Percentiles rank a stretch among this genome's conserved stretches.
phyloP scores from a whole-genome alignment of 495 filamentous ascomycete genomes.

The Penicillium silybi region DNA sequence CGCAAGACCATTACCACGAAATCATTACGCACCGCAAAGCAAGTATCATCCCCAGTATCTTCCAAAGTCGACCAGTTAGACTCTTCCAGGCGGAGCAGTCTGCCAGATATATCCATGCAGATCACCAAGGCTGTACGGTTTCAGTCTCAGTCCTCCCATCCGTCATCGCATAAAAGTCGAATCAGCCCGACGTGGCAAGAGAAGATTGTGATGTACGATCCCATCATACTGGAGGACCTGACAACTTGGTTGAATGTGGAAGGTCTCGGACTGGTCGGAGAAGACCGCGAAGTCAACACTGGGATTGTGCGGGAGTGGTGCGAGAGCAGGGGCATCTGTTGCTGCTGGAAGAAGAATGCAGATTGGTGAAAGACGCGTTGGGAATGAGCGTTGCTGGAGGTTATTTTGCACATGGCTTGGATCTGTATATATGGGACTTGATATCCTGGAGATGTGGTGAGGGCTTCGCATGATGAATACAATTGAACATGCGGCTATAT shows the following conservation, averaged over 20 bases:
- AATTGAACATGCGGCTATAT: not conserved
- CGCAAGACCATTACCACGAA: slow-evolving; percentile 11
- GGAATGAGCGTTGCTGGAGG: not conserved
- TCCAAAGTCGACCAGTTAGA: not conserved
- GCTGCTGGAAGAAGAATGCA: slow-evolving; percentile 40
- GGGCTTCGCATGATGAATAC: not conserved
- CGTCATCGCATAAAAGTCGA: slow-evolving; percentile 4
- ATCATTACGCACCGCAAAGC: not conserved
- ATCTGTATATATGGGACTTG: not conserved
- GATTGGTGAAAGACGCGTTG: slow-evolving; percentile 11
- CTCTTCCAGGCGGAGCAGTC: slow-evolving; percentile 3
- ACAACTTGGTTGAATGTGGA: slow-evolving; percentile 77
- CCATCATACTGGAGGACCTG: slow-evolving; percentile 84
- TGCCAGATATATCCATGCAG: slow-evolving; percentile 48
- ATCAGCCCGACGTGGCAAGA: slow-evolving; percentile 67
- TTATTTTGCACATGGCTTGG: not conserved
- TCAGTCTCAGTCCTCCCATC: slow-evolving; percentile 39
- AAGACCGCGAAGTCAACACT: slow-evolving; percentile 60
- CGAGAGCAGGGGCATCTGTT: slow-evolving; percentile 75
- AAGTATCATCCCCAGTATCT: not conserved
- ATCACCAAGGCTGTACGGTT: slow-evolving; percentile 61
- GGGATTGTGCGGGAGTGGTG: slow-evolving; percentile 78
- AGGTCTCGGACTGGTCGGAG: slow-evolving; percentile 55
- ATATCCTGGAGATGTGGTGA: not conserved
- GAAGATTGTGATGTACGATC: slow-evolving; percentile 92